These are phyloP conservation scores for Phytophthora hibernalis DNA, from an alignment of 352 stramenopile genomes.

Conservation along the genomic window DNA sequence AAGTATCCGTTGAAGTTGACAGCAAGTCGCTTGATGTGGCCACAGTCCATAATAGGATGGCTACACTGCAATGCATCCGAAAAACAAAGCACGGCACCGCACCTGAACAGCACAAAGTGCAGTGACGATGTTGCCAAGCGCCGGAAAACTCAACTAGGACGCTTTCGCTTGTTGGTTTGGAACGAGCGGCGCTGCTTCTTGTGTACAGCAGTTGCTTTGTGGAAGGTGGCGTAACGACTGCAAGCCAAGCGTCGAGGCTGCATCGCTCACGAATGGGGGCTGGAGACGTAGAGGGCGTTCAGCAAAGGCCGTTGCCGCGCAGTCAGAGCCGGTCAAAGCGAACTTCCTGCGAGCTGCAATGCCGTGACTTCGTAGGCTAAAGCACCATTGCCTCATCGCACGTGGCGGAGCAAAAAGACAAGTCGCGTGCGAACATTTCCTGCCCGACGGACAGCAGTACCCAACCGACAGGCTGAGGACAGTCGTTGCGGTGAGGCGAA, in stretches of 20 bases:
- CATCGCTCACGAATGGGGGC: constrained; percentile 4
- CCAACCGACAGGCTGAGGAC: constrained; percentile 19
- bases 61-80: no score
- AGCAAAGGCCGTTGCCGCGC: constrained; percentile 33
- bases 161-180: constrained; percentile 3
- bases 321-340: constrained; percentile 22
- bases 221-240: constrained; percentile 34
- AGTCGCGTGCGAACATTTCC: constrained; percentile 12
- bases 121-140: background rate
- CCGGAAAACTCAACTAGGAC: background rate
- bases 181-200: constrained; percentile 30
- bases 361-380: constrained; percentile 19
- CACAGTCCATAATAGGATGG: no score
- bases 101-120: background rate
- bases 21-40: no score
- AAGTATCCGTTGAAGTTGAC: no score
- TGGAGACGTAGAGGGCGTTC: constrained; percentile 21
- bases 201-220: constrained; percentile 19
- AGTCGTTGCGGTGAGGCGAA: constrained; percentile 36
- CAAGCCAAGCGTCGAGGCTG: constrained; percentile 35
- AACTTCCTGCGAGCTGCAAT: constrained; percentile 8
- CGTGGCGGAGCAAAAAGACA: constrained; percentile 11
- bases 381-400: constrained; percentile 31
- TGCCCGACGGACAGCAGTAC: constrained; percentile 21
- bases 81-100: no score